phyloP scores from a whole-genome alignment of 2,329 filamentous ascomycete species.

The Diaporthe sp. region DNA sequence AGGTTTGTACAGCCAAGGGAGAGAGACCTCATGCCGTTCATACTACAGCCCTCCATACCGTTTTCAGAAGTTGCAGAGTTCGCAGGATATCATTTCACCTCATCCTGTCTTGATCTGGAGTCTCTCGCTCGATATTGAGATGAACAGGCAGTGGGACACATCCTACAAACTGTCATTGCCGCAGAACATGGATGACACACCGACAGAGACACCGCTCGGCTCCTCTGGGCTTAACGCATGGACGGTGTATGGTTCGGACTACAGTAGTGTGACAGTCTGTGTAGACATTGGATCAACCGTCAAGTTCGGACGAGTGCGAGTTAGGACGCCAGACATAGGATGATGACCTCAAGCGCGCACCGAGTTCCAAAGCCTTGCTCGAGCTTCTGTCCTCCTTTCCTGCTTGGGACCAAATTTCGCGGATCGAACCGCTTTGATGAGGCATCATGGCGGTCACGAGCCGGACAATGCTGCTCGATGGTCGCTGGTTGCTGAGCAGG shows the following conservation, averaged over 20 bases:
- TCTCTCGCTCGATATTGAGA: background rate
- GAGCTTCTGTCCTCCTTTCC: background rate
- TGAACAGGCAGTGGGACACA: background rate
- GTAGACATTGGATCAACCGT: slow-evolving; percentile 1
- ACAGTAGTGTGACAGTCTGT: slow-evolving; percentile 2
- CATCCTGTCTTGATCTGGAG: background rate
- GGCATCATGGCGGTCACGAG: background rate
- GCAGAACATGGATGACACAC: background rate
- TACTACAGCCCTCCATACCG: background rate
- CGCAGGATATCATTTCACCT: background rate
- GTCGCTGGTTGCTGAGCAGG: background rate
- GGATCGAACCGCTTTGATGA: background rate
- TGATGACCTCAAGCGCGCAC: background rate
- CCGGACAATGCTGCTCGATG: too few relatives aligned
- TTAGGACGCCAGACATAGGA: background rate
- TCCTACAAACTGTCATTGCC: background rate
- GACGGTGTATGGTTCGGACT: background rate
- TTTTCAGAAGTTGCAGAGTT: background rate
- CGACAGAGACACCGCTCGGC: background rate
- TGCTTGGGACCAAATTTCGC: background rate
- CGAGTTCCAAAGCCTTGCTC: background rate
- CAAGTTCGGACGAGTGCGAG: slow-evolving; percentile 9
- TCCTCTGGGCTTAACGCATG: background rate
- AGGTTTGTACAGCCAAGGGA: background rate
- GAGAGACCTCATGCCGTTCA: background rate